phyloP scores from a whole-genome alignment of 169 alveolate genomes.

The Plasmodium berghei region DNA sequence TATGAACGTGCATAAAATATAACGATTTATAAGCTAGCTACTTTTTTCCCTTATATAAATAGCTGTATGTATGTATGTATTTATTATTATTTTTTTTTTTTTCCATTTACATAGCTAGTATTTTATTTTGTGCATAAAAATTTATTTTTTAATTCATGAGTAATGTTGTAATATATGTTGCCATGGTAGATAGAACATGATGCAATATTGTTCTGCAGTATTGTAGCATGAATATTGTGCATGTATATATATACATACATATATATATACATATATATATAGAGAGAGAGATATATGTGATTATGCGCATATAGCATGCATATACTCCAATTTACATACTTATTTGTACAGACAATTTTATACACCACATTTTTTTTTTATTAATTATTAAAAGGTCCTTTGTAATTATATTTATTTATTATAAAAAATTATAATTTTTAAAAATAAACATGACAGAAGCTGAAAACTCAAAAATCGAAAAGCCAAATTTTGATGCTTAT shows the following conservation, averaged over 20 bases:
- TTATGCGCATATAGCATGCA: not conserved
- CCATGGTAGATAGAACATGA: too few relatives aligned
- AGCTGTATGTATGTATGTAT: too few relatives aligned
- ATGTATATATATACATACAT: not conserved
- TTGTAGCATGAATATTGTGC: not conserved
- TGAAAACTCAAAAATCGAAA: slow-evolving; percentile 56
- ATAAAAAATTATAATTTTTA: not conserved
- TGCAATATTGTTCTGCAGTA: too few relatives aligned
- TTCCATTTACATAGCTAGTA: not conserved
- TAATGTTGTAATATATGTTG: not conserved
- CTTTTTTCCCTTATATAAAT: too few relatives aligned
- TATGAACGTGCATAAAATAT: too few relatives aligned
- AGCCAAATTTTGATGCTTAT: slow-evolving; percentile 74
- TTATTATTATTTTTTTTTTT: too few relatives aligned
- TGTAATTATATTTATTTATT: too few relatives aligned
- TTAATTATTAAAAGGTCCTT: not conserved
- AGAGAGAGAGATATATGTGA: not conserved
- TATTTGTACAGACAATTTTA: not conserved
- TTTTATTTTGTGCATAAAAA: not conserved
- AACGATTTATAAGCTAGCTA: too few relatives aligned
- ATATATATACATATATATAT: not conserved
- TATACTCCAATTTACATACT: not conserved
- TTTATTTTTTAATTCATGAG: not conserved
- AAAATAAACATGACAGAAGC: slow-evolving; percentile 65
- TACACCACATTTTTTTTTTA: slow-evolving; percentile 3